Conservation (phyloP, 129 eudicot species). For the Calendula officinalis region DNA sequence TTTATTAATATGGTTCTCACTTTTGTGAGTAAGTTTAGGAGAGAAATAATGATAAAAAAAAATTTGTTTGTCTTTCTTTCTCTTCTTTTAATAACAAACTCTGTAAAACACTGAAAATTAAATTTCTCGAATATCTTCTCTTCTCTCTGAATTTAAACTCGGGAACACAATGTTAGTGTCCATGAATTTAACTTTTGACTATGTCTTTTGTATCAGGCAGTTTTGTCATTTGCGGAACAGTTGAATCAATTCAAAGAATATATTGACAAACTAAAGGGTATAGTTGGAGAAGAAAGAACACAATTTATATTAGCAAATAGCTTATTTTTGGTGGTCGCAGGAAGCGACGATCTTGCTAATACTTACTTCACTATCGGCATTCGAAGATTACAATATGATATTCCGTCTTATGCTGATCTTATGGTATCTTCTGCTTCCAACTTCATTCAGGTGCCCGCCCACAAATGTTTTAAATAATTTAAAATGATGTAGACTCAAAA, state of each 20-base stretch:
- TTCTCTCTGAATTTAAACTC: no score
- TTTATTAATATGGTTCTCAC: no score
- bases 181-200: background rate
- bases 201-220: constrained; percentile 26
- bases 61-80: no score
- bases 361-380: constrained; percentile 27
- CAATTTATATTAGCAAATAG: constrained; percentile 34
- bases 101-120: no score
- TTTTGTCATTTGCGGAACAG: constrained; percentile 49
- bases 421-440: constrained; percentile 30
- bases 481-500: no score
- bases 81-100: no score
- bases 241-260: constrained; percentile 48
- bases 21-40: no score
- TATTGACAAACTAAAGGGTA: constrained; percentile 33
- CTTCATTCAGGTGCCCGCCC: constrained; percentile 41
- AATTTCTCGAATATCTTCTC: no score
- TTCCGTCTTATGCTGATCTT: constrained; percentile 37
- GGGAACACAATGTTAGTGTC: background rate
- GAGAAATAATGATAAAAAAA: no score
- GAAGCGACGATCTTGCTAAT: constrained; percentile 51
- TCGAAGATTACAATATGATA: constrained; percentile 28
- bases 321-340: constrained; percentile 35
- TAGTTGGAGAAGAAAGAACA: constrained; percentile 42
- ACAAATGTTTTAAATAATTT: background rate